A percentile compares a stretch with the other conserved stretches of the same genome.
Evolutionary conservation across 495 filamentous ascomycete genomes (phyloP).

Genomic region (Xylaria bambusicola): DNA sequence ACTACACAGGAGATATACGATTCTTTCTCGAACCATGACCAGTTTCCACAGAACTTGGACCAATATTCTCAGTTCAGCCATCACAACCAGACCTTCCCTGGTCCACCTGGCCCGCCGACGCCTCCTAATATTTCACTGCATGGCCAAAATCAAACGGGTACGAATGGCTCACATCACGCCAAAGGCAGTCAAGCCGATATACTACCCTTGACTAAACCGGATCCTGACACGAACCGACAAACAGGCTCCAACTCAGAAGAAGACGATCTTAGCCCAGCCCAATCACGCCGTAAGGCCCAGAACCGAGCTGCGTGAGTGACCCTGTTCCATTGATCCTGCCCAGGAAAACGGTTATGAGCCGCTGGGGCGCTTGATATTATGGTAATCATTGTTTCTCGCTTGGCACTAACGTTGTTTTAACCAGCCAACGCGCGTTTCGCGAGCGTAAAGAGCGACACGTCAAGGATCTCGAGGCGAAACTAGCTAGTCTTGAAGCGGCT

Average conservation of each 20-base stretch:
- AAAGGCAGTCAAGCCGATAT: conserved; percentile 32
- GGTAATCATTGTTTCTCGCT: background rate
- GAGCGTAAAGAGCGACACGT: conserved; percentile 95
- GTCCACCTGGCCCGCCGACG: conserved; percentile 49
- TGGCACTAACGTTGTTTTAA: conserved; percentile 5
- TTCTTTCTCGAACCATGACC: conserved; percentile 45
- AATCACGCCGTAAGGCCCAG: conserved; percentile 88
- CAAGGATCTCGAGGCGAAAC: conserved; percentile 85
- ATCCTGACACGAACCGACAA: conserved; percentile 36
- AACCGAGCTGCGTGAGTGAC: conserved; percentile 89
- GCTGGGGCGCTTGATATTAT: background rate
- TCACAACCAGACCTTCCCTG: conserved; percentile 39
- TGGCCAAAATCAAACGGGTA: conserved; percentile 24
- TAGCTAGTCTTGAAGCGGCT: conserved; percentile 67
- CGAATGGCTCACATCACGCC: conserved; percentile 30
- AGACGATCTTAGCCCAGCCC: conserved; percentile 73
- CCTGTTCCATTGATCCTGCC: conserved; percentile 4
- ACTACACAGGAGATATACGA: conserved; percentile 50
- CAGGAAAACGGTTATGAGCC: too few species aligned
- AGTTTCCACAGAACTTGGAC: conserved; percentile 47
- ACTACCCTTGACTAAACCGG: conserved; percentile 40
- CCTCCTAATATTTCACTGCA: conserved; percentile 38
- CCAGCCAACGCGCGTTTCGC: conserved; percentile 87
- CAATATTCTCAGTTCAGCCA: conserved; percentile 43
- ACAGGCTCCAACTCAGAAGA: conserved; percentile 51